Percentiles rank a stretch among this genome's conserved stretches.
phyloP scores from a whole-genome alignment of 352 stramenopile species.

The Phytophthora pluvialis region DNA sequence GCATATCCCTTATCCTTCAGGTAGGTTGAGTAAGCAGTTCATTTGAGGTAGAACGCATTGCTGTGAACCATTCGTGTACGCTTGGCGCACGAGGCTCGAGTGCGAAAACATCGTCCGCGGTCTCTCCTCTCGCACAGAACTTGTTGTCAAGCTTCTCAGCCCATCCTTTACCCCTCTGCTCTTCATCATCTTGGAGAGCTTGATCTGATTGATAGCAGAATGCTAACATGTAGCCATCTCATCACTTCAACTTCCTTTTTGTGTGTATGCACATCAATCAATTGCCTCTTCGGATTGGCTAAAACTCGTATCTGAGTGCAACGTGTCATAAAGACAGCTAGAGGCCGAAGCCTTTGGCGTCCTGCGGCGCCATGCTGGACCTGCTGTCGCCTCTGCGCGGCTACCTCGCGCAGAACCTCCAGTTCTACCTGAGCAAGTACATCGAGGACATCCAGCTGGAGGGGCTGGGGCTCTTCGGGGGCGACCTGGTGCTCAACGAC shows the following conservation, averaged over 20 bases:
- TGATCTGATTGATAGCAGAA: not conserved
- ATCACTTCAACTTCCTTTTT: conserved; percentile 22
- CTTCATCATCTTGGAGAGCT: too few species aligned
- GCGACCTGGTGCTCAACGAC: conserved; percentile 88
- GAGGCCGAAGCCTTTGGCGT: not conserved
- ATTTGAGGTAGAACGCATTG: too few species aligned
- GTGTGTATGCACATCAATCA: not conserved
- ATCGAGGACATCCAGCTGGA: conserved; percentile 90
- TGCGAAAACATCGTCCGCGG: too few species aligned
- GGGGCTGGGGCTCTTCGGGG: conserved; percentile 83
- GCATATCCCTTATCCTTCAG: too few species aligned
- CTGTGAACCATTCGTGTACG: too few species aligned
- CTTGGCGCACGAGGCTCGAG: too few species aligned
- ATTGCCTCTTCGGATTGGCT: conserved; percentile 6
- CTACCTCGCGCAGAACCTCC: conserved; percentile 88
- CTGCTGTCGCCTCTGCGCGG: conserved; percentile 85
- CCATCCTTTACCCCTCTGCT: too few species aligned
- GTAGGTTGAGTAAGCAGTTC: not conserved
- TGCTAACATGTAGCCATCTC: conserved; percentile 10
- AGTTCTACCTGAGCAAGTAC: conserved; percentile 92
- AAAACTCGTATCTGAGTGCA: conserved; percentile 6
- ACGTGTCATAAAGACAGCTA: conserved; percentile 11
- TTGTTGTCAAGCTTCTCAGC: too few species aligned
- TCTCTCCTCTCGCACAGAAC: too few species aligned
- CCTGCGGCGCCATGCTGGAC: conserved; percentile 67